These are phyloP conservation scores for Daedalea quercina DNA, from an alignment of 768 basidiomycete species.

Conservation along the genomic window DNA sequence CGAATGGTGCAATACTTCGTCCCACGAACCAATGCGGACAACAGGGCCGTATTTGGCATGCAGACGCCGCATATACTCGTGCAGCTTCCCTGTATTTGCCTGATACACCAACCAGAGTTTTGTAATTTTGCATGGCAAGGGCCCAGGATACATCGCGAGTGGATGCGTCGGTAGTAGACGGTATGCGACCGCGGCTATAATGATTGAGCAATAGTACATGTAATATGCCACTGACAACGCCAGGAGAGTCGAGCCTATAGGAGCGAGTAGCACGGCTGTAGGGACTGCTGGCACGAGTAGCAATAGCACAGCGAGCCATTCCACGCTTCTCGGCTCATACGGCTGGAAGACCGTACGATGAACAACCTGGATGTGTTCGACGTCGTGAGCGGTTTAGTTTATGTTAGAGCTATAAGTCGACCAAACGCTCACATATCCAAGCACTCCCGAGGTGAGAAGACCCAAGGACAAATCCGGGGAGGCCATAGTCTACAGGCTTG, in stretches of 20 bases:
- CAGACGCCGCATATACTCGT: conserved; percentile 9
- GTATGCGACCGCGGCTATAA: conserved; percentile 14
- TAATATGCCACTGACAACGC: neutral
- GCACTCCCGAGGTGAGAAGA: too few species aligned
- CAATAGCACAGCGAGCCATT: neutral
- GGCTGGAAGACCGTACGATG: neutral
- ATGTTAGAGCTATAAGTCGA: too few species aligned
- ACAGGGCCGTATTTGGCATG: conserved; percentile 19
- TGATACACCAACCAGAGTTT: conserved; percentile 9
- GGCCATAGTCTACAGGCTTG: too few species aligned
- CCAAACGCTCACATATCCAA: too few species aligned
- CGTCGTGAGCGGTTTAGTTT: too few species aligned
- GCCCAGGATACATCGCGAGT: conserved; percentile 19
- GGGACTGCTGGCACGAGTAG: neutral
- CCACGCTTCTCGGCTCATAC: neutral
- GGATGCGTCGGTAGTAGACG: conserved; percentile 22
- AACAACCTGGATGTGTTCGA: too few species aligned
- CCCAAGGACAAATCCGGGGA: too few species aligned
- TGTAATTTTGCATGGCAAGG: conserved; percentile 13
- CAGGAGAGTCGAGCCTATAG: neutral
- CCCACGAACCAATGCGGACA: conserved; percentile 18
- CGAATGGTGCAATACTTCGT: neutral
- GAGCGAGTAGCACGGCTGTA: neutral
- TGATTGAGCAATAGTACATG: conserved; percentile 6
- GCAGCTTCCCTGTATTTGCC: conserved; percentile 10